These are phyloP conservation scores for Tulasnella sp. DNA, from an alignment of 768 basidiomycete species.

Conservation along the genomic window DNA sequence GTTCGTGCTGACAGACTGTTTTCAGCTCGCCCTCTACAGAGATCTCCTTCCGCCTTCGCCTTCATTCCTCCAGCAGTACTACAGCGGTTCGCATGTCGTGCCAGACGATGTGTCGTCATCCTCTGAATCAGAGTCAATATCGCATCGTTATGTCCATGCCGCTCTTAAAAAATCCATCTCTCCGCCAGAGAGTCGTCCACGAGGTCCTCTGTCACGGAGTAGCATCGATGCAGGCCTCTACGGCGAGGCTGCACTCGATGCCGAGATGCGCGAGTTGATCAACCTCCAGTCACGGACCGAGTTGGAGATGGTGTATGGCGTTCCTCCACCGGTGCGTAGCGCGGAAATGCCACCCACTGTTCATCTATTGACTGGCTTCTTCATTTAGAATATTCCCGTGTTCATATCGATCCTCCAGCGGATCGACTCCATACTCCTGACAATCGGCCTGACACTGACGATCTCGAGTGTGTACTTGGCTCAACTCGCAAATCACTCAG, in stretches of 20 bases:
- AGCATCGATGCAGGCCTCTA: neutral
- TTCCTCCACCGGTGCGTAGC: slow-evolving; percentile 62
- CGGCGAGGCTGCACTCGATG: slow-evolving; percentile 15
- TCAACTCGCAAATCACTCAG: neutral
- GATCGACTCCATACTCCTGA: slow-evolving; percentile 57
- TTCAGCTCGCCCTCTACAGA: slow-evolving; percentile 33
- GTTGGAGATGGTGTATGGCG: slow-evolving; percentile 64
- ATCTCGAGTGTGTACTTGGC: slow-evolving; percentile 21
- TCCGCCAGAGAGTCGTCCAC: neutral
- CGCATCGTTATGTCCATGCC: slow-evolving; percentile 10
- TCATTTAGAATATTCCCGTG: slow-evolving; percentile 53
- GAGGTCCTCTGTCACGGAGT: neutral
- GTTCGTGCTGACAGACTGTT: neutral
- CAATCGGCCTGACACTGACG: slow-evolving; percentile 52
- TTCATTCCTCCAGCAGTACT: slow-evolving; percentile 26
- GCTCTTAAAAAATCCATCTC: slow-evolving; percentile 13
- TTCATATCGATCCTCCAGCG: slow-evolving; percentile 69
- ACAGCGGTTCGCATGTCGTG: neutral
- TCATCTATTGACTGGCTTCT: slow-evolving; percentile 2
- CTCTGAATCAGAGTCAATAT: slow-evolving; percentile 9
- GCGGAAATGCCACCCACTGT: neutral
- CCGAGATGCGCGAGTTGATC: slow-evolving; percentile 52
- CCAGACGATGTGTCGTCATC: too few relatives aligned
- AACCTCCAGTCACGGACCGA: slow-evolving; percentile 56
- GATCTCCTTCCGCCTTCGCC: slow-evolving; percentile 47